Percentiles rank a stretch among this genome's conserved stretches.
Evolutionary conservation across 2,329 filamentous ascomycete genomes (phyloP).

Genomic region (Calonectria pteridis): DNA sequence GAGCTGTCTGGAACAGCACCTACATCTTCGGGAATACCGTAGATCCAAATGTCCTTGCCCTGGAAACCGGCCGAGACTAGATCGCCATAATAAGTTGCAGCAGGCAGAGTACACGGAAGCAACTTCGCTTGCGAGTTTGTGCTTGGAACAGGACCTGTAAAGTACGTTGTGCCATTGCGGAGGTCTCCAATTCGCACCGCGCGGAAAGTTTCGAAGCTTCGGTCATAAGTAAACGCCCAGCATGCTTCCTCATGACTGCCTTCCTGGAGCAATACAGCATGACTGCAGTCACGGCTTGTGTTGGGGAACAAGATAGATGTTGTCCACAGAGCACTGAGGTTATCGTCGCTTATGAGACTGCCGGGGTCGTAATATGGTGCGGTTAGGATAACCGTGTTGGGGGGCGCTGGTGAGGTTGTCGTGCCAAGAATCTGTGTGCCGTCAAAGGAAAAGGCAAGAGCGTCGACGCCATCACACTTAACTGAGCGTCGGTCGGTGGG

Average conservation of each 20-base stretch:
- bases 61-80: slow-evolving; percentile 81
- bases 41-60: slow-evolving; percentile 80
- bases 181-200: slow-evolving; percentile 81
- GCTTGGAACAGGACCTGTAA: slow-evolving; percentile 75
- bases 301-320: slow-evolving; percentile 88
- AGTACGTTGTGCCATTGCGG: slow-evolving; percentile 82
- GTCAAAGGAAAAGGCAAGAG: slow-evolving; percentile 80
- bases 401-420: slow-evolving; percentile 72
- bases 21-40: slow-evolving; percentile 80
- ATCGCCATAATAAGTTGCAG: slow-evolving; percentile 77
- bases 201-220: slow-evolving; percentile 81
- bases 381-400: slow-evolving; percentile 81
- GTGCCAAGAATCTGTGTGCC: slow-evolving; percentile 84
- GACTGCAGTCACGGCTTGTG: slow-evolving; percentile 82
- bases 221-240: slow-evolving; percentile 85
- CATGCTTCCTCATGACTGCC: slow-evolving; percentile 73
- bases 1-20: slow-evolving; percentile 68
- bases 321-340: slow-evolving; percentile 83
- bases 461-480: slow-evolving; percentile 82
- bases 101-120: slow-evolving; percentile 76
- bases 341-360: slow-evolving; percentile 73
- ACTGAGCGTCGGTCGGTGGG: slow-evolving; percentile 79
- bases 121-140: slow-evolving; percentile 67
- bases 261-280: slow-evolving; percentile 77
- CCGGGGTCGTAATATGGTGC: slow-evolving; percentile 84